Percentiles rank a stretch among this genome's conserved stretches.
phyloP scores from a whole-genome alignment of 331 rosid genomes.

The Acacia pycnantha region DNA sequence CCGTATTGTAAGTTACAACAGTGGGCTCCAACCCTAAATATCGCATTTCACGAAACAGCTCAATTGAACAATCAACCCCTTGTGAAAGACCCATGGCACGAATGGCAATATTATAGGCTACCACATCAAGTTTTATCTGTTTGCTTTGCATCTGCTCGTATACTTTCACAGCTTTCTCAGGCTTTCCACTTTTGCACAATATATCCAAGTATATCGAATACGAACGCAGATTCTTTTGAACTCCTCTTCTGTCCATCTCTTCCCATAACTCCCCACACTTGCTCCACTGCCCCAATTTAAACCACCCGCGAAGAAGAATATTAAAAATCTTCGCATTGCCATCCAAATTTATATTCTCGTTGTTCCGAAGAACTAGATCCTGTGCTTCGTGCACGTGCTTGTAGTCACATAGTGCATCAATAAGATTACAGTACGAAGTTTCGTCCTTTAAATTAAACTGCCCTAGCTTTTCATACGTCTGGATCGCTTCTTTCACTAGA shows the following conservation, averaged over 20 bases:
- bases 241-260: slow-evolving; percentile 74
- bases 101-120: slow-evolving; percentile 70
- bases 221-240: slow-evolving; percentile 66
- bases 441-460: slow-evolving; percentile 74
- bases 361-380: slow-evolving; percentile 57
- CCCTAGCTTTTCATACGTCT: slow-evolving; percentile 46
- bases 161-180: slow-evolving; percentile 78
- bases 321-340: slow-evolving; percentile 60
- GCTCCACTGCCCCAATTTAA: slow-evolving; percentile 79
- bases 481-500: slow-evolving; percentile 64
- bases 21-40: slow-evolving; percentile 68
- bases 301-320: slow-evolving; percentile 85
- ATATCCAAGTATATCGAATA: slow-evolving; percentile 88
- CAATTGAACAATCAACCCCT: slow-evolving; percentile 65
- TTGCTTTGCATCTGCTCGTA: slow-evolving; percentile 63
- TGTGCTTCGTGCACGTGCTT: slow-evolving; percentile 83
- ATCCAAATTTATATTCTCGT: slow-evolving; percentile 17
- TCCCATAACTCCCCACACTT: slow-evolving; percentile 87
- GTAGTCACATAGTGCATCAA: slow-evolving; percentile 78
- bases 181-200: slow-evolving; percentile 70
- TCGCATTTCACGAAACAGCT: slow-evolving; percentile 72
- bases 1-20: slow-evolving; percentile 65
- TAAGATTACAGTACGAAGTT: slow-evolving; percentile 58
- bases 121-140: slow-evolving; percentile 69
- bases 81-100: slow-evolving; percentile 67